Conservation (phyloP, 208 protist species). For the Trypanosoma cruzi region DNA sequence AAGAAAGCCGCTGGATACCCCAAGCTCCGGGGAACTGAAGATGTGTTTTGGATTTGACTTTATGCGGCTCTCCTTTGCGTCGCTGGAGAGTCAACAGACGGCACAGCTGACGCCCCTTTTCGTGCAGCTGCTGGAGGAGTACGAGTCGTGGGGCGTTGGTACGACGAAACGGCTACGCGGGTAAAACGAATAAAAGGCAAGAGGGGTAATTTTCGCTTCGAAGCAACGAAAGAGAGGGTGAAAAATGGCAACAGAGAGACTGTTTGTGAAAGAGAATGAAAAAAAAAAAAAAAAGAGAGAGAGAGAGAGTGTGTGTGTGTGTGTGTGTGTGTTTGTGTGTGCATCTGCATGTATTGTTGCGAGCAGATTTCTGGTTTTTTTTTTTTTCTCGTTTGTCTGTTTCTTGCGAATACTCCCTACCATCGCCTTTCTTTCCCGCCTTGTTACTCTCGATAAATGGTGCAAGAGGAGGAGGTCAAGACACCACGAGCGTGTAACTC, state of each 20-base stretch:
- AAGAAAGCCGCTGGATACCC: neutral
- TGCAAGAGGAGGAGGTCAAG: neutral
- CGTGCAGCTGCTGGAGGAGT: slow-evolving; percentile 82
- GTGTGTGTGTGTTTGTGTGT: neutral
- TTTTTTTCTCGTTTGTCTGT: neutral
- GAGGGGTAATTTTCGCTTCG: neutral
- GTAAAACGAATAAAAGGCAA: neutral
- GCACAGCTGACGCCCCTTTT: slow-evolving; percentile 51
- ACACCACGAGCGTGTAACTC: neutral
- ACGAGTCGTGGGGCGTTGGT: slow-evolving; percentile 78
- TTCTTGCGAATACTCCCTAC: neutral
- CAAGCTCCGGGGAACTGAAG: slow-evolving; percentile 5
- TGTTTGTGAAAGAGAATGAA: neutral
- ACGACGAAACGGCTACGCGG: slow-evolving; percentile 68
- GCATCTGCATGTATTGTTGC: neutral
- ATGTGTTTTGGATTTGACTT: slow-evolving; percentile 92
- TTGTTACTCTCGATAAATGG: neutral
- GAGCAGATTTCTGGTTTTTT: neutral
- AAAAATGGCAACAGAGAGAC: neutral
- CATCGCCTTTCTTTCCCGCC: neutral
- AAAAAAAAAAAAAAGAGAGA: too few relatives aligned
- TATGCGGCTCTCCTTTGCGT: slow-evolving; percentile 72
- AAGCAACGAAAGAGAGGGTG: neutral
- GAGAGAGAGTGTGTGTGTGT: too few relatives aligned
- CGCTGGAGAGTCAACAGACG: slow-evolving; percentile 40